Evolutionary conservation across 345 rosid species (phyloP).

Genomic region (Combretum micranthum): DNA sequence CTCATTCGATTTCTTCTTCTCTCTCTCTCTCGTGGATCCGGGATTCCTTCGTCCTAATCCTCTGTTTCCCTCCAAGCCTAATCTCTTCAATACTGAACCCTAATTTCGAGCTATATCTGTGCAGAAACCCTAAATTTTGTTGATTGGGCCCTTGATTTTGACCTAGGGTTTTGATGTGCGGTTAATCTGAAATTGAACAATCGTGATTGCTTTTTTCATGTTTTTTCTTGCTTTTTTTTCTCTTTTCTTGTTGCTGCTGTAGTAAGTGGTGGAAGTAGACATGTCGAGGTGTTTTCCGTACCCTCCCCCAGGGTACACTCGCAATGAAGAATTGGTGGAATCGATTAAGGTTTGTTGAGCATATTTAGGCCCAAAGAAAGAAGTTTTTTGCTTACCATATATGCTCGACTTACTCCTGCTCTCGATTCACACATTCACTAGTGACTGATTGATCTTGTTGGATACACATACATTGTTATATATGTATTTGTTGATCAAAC

Average conservation of each 20-base stretch:
- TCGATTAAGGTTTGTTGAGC: conserved; percentile 35
- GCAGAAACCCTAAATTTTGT: no score
- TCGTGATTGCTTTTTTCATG: background rate
- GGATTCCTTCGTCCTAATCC: no score
- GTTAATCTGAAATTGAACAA: background rate
- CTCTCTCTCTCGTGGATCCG: background rate
- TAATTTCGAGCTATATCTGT: no score
- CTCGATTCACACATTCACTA: background rate
- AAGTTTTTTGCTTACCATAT: background rate
- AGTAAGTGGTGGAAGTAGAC: conserved; percentile 5
- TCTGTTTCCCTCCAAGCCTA: background rate
- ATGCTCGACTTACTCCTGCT: background rate
- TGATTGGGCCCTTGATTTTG: no score
- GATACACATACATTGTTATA: no score
- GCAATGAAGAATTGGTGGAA: conserved; percentile 32
- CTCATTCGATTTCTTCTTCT: background rate
- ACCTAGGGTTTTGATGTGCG: no score
- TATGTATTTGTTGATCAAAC: no score
- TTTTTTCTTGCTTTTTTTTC: no score
- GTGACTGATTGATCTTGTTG: background rate
- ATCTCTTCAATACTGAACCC: background rate
- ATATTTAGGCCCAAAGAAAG: background rate
- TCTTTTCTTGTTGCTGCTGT: background rate
- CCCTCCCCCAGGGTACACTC: conserved; percentile 27
- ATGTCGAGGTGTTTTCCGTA: conserved; percentile 35